Conservation (phyloP, 1,284 basidiomycete genomes). For the Leccinum cinnamomeum region DNA sequence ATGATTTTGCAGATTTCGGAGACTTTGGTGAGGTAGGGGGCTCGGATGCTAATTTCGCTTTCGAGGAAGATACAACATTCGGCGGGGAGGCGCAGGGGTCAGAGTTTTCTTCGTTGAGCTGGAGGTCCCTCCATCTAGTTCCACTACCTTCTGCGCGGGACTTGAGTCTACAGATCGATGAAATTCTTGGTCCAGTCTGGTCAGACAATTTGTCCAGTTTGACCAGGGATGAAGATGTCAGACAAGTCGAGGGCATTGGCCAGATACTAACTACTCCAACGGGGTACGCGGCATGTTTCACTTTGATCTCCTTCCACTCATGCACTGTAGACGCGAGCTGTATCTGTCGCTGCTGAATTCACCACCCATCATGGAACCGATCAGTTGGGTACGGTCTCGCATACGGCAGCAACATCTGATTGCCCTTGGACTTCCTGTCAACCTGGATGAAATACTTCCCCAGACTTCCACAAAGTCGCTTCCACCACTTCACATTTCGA, state of each 20-base stretch:
- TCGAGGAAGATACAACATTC: constrained; percentile 47
- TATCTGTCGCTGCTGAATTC: constrained; percentile 68
- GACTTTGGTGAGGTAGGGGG: constrained; percentile 74
- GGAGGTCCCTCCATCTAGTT: constrained; percentile 65
- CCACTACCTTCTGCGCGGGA: constrained; percentile 59
- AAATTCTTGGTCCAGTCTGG: constrained; percentile 69
- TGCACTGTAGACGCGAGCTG: constrained; percentile 62
- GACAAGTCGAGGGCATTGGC: constrained; percentile 75
- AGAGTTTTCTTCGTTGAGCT: constrained; percentile 46
- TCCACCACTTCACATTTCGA: constrained; percentile 79
- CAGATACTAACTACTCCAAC: constrained; percentile 74
- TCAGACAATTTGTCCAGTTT: constrained; percentile 47
- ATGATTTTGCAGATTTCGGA: constrained; percentile 85
- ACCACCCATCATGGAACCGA: constrained; percentile 68
- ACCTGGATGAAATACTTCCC: constrained; percentile 88
- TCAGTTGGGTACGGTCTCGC: constrained; percentile 89
- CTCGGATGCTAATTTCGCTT: constrained; percentile 32
- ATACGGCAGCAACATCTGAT: constrained; percentile 88
- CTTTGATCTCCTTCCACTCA: constrained; percentile 29
- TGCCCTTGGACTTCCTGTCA: constrained; percentile 87
- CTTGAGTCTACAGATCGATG: constrained; percentile 61
- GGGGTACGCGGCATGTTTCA: constrained; percentile 52
- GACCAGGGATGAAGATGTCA: constrained; percentile 70
- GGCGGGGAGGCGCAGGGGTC: constrained; percentile 39
- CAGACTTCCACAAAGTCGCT: constrained; percentile 68